Evolutionary conservation across 345 rosid species (phyloP).

Genomic region (Laguncularia racemosa): DNA sequence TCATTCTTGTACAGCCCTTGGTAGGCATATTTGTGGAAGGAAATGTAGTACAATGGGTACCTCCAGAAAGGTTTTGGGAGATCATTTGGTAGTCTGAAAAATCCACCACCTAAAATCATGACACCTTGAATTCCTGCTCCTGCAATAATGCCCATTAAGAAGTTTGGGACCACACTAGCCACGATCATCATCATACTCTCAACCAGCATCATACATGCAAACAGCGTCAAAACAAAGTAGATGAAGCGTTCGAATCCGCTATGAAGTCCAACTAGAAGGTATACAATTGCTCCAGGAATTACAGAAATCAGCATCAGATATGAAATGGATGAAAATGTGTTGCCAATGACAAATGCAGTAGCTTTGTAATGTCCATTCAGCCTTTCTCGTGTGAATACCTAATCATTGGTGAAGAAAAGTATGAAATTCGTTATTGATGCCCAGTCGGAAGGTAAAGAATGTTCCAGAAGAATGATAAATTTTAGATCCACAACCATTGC

Average conservation of each 20-base stretch:
- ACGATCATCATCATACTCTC: conserved; percentile 8
- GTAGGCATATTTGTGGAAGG: conserved; percentile 15
- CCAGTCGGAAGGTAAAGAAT: background rate
- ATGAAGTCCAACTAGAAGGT: conserved; percentile 7
- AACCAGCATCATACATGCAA: conserved; percentile 4
- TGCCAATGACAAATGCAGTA: conserved; percentile 5
- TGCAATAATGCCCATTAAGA: conserved; percentile 1
- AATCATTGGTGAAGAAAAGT: background rate
- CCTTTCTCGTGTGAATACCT: conserved; percentile 8
- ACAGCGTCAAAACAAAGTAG: background rate
- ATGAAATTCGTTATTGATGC: background rate
- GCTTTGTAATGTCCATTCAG: conserved; percentile 10
- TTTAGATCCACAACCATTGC: conserved; percentile 6
- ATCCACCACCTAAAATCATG: conserved; percentile 4
- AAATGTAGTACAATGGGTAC: conserved; percentile 12
- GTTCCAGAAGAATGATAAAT: background rate
- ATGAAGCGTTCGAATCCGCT: conserved; percentile 4
- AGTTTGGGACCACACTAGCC: conserved; percentile 5
- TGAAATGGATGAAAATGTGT: conserved; percentile 6
- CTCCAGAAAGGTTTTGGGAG: conserved; percentile 11
- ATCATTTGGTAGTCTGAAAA: conserved; percentile 6
- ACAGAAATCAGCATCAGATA: conserved; percentile 8
- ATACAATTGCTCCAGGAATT: conserved; percentile 4
- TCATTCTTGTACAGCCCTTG: conserved; percentile 22
- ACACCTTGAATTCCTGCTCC: conserved; percentile 3